phyloP scores from a whole-genome alignment of 164 flowering plant species.

The Aristolochia contorta region DNA sequence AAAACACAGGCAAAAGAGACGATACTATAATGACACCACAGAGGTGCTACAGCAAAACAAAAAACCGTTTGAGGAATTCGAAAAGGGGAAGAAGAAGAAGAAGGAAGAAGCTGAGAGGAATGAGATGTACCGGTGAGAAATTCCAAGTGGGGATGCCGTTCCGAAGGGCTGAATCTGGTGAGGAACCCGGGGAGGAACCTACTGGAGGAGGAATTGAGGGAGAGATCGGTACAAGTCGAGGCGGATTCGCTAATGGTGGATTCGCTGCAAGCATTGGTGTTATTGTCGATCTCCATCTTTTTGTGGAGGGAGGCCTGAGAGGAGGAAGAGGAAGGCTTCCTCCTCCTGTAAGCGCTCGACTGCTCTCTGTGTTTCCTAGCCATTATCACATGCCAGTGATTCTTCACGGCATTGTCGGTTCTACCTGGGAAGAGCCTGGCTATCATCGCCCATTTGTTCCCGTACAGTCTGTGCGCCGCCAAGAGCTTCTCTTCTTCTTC shows the following conservation, averaged over 20 bases:
- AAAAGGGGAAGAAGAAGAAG: not conserved
- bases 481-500: conserved; percentile 69
- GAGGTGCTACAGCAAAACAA: not conserved
- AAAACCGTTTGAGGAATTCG: conserved; percentile 7
- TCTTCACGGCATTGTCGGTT: conserved; percentile 82
- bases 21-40: too few relatives aligned
- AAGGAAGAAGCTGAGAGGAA: too few relatives aligned
- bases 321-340: conserved; percentile 21
- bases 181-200: conserved; percentile 11
- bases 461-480: conserved; percentile 47
- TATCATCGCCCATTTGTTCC: conserved; percentile 79
- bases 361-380: conserved; percentile 55
- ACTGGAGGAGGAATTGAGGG: conserved; percentile 29
- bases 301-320: conserved; percentile 1
- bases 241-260: conserved; percentile 37
- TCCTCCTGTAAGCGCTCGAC: conserved; percentile 30
- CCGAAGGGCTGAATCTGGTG: conserved; percentile 12
- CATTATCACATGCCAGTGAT: conserved; percentile 81
- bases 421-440: conserved; percentile 69
- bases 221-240: conserved; percentile 49
- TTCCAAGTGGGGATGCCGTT: conserved; percentile 5
- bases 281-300: conserved; percentile 5
- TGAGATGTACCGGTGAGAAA: not conserved
- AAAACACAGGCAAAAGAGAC: not conserved
- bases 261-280: conserved; percentile 31